Evolutionary conservation across 441 rosid species (phyloP).

Genomic region (Flueggea neowawraea): DNA sequence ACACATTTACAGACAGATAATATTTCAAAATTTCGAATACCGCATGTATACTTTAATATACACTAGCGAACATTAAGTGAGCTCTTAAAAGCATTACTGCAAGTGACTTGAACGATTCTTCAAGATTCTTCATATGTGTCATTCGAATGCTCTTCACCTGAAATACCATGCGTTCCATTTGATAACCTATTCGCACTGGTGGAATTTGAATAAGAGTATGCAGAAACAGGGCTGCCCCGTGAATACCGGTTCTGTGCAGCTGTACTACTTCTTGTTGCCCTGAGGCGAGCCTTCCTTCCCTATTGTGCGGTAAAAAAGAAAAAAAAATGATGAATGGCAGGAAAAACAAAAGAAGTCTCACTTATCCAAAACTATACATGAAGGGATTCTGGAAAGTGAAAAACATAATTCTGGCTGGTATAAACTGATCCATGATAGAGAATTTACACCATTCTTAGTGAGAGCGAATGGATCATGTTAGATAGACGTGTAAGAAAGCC

Average conservation of each 20-base stretch:
- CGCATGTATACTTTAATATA: too few relatives aligned
- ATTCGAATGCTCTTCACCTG: conserved; percentile 57
- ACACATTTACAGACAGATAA: too few relatives aligned
- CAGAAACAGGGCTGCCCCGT: conserved; percentile 58
- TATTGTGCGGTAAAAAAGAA: conserved; percentile 14
- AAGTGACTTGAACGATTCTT: neutral
- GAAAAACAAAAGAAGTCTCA: neutral
- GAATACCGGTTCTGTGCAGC: conserved; percentile 73
- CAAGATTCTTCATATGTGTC: conserved; percentile 49
- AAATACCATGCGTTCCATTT: conserved; percentile 51
- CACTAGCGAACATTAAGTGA: too few relatives aligned
- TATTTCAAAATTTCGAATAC: too few relatives aligned
- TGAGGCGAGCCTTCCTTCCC: conserved; percentile 92
- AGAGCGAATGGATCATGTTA: too few relatives aligned
- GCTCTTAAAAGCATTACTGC: too few relatives aligned
- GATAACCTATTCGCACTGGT: conserved; percentile 47
- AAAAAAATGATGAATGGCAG: neutral
- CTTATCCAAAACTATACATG: too few relatives aligned
- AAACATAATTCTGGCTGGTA: too few relatives aligned
- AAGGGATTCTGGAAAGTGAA: too few relatives aligned
- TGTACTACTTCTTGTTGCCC: conserved; percentile 75
- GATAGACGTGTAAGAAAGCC: neutral
- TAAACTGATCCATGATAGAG: too few relatives aligned
- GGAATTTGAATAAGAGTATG: conserved; percentile 51
- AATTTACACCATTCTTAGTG: too few relatives aligned